Evolutionary conservation across 106 monocot species (phyloP).

Genomic region (Iris macrosiphon): DNA sequence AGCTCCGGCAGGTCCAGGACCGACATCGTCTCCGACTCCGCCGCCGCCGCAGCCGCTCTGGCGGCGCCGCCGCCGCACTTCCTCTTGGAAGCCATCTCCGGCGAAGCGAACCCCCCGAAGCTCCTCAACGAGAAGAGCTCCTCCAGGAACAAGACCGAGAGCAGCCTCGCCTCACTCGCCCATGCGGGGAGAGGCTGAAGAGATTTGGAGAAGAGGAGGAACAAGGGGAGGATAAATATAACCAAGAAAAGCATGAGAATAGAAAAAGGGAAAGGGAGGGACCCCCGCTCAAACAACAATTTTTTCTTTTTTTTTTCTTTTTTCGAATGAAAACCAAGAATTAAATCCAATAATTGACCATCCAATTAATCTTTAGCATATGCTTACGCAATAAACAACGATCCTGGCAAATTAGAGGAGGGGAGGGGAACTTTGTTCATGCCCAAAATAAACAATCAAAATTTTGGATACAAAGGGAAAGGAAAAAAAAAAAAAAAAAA

Average conservation of each 20-base stretch:
- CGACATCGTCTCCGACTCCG: constrained; percentile 22
- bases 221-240: constrained; percentile 44
- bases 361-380: no score
- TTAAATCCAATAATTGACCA: no score
- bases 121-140: constrained; percentile 25
- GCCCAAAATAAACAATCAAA: no score
- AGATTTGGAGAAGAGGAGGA: constrained; percentile 25
- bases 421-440: no score
- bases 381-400: no score
- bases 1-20: constrained; percentile 77
- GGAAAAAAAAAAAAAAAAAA: no score
- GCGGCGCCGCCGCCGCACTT: background rate
- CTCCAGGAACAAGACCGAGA: constrained; percentile 27
- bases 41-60: constrained; percentile 13
- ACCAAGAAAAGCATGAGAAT: constrained; percentile 64
- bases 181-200: constrained; percentile 11
- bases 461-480: no score
- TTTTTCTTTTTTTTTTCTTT: no score
- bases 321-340: no score
- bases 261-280: background rate
- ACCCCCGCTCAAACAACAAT: no score
- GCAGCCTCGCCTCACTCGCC: constrained; percentile 24
- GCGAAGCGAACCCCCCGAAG: background rate
- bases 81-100: constrained; percentile 23
- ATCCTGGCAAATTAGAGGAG: no score